phyloP scores from a whole-genome alignment of 225 moss, liverwort and hornwort species.

The Climacium dendroides region DNA sequence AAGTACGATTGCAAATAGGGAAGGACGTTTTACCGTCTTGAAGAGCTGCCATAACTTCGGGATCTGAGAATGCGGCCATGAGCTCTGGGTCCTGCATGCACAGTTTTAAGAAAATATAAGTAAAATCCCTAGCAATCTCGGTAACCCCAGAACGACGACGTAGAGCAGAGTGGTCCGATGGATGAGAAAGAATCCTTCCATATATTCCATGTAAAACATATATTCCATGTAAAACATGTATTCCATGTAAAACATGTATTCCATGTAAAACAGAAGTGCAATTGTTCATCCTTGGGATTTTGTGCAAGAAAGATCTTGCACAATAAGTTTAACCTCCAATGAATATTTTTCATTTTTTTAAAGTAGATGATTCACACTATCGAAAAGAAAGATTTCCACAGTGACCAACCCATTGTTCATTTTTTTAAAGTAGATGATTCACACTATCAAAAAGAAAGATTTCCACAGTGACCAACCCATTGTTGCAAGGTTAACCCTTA shows the following conservation, averaged over 20 bases:
- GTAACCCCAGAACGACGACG: background rate
- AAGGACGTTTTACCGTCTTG: conserved; percentile 65
- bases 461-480: too few species aligned
- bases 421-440: too few species aligned
- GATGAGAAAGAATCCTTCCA: background rate
- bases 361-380: too few species aligned
- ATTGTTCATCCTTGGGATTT: background rate
- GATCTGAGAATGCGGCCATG: conserved; percentile 82
- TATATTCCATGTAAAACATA: background rate
- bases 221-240: background rate
- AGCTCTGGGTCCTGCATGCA: conserved; percentile 81
- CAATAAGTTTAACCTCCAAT: too few species aligned
- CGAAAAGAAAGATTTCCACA: too few species aligned
- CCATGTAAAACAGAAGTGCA: background rate
- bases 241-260: background rate
- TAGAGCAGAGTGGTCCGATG: background rate
- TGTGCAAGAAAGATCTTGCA: too few species aligned
- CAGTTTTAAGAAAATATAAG: background rate
- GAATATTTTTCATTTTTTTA: too few species aligned
- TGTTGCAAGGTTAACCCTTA: too few species aligned
- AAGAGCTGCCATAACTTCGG: conserved; percentile 89
- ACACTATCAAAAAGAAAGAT: too few species aligned
- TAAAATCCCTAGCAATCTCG: background rate
- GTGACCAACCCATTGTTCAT: too few species aligned
- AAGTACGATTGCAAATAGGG: background rate